These are phyloP conservation scores for Xylaria palmicola DNA, from an alignment of 495 filamentous ascomycete genomes.

Conservation along the genomic window DNA sequence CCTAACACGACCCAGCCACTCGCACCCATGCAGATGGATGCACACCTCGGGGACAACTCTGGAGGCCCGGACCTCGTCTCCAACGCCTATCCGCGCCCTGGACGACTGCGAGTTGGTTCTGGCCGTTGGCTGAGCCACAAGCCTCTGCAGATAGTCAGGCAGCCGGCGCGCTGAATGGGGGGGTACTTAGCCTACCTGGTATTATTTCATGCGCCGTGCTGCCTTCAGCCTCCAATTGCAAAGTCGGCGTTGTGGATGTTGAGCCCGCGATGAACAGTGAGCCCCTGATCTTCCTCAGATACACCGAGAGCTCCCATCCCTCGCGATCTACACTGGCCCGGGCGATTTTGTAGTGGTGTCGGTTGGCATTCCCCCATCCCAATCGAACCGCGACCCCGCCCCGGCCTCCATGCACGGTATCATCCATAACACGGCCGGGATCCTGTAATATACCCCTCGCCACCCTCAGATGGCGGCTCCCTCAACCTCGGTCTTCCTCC, in stretches of 20 bases:
- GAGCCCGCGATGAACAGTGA: too few relatives aligned
- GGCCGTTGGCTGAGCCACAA: not conserved
- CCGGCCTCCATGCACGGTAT: conserved; percentile 13
- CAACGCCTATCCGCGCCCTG: not conserved
- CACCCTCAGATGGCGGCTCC: conserved; percentile 16
- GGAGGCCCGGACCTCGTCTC: not conserved
- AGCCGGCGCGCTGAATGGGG: not conserved
- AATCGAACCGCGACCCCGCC: not conserved
- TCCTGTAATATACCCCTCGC: conserved; percentile 10
- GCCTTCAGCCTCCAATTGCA: too few relatives aligned
- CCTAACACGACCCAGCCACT: not conserved
- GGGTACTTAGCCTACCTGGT: too few relatives aligned
- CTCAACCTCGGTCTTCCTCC: not conserved
- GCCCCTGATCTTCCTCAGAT: too few relatives aligned
- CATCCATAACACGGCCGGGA: conserved; percentile 16
- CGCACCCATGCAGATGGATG: too few relatives aligned
- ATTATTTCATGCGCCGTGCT: not conserved
- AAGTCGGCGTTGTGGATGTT: too few relatives aligned
- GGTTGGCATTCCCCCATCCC: not conserved
- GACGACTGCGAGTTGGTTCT: not conserved
- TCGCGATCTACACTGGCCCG: too few relatives aligned
- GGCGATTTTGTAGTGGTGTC: not conserved
- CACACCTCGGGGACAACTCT: too few relatives aligned
- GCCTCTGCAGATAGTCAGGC: conserved; percentile 2
- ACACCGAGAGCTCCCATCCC: too few relatives aligned